phyloP scores from a whole-genome alignment of 225 moss, liverwort and hornwort species.

The Takakia lepidozioides region DNA sequence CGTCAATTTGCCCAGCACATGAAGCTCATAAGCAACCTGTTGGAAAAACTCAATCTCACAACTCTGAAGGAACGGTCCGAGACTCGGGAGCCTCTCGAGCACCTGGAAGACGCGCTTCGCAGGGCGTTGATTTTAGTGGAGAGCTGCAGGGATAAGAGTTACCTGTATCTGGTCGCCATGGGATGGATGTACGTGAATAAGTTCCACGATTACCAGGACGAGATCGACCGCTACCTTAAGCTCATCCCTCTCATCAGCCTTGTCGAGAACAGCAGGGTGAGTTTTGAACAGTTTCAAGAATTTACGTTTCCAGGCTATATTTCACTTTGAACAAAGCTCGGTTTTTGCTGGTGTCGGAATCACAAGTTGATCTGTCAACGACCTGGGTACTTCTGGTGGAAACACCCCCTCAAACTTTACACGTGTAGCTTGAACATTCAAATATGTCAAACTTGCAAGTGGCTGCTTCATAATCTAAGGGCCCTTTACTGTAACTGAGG shows the following conservation, averaged over 20 bases:
- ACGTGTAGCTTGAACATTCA: too few species aligned
- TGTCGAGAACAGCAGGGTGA: constrained; percentile 44
- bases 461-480: too few species aligned
- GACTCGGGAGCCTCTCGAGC: constrained; percentile 45
- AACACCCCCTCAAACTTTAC: too few species aligned
- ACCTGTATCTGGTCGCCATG: constrained; percentile 50
- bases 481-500: too few species aligned
- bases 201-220: constrained; percentile 41
- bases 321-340: too few species aligned
- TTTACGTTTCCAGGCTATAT: too few species aligned
- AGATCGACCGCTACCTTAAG: constrained; percentile 49
- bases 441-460: too few species aligned
- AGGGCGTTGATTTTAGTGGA: constrained; percentile 34
- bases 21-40: constrained; percentile 41
- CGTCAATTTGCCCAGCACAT: constrained; percentile 45
- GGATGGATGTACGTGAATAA: constrained; percentile 44
- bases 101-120: constrained; percentile 33
- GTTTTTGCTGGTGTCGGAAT: too few species aligned
- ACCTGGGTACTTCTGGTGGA: too few species aligned
- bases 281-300: too few species aligned
- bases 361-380: too few species aligned
- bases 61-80: constrained; percentile 34
- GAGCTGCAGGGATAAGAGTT: constrained; percentile 52
- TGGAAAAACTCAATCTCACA: constrained; percentile 41
- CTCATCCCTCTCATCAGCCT: constrained; percentile 48